phyloP scores from a whole-genome alignment of 805 yeast species.

The Metschnikowia proteae region DNA sequence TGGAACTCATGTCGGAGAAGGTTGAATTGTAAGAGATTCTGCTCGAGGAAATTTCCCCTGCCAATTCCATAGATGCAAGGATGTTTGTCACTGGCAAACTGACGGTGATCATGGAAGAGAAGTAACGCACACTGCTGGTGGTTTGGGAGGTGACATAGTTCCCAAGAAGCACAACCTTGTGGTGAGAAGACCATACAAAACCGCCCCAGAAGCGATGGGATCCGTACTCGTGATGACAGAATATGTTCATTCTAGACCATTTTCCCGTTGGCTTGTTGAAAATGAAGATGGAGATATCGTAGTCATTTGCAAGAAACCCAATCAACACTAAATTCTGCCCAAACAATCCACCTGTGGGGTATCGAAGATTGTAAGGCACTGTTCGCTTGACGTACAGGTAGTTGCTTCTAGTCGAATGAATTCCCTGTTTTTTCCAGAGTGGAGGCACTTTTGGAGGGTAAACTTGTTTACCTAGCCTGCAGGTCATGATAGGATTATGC shows the following conservation, averaged over 20 bases:
- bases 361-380: conserved; percentile 46
- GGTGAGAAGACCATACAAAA: conserved; percentile 75
- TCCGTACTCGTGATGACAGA: conserved; percentile 48
- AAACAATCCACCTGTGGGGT: conserved; percentile 60
- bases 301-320: conserved; percentile 52
- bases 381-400: conserved; percentile 16
- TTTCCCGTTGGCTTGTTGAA: conserved; percentile 52
- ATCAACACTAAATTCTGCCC: conserved; percentile 62
- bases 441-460: conserved; percentile 31
- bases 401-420: conserved; percentile 1
- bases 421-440: conserved; percentile 23
- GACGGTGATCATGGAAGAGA: conserved; percentile 46
- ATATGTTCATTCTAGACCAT: conserved; percentile 61
- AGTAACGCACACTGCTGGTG: conserved; percentile 46
- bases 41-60: conserved; percentile 17
- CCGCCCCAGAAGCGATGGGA: conserved; percentile 65
- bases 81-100: conserved; percentile 55
- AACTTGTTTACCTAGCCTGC: conserved; percentile 32
- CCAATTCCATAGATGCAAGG: conserved; percentile 41
- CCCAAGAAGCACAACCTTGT: conserved; percentile 63
- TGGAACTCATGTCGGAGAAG: conserved; percentile 9
- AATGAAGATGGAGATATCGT: conserved; percentile 45
- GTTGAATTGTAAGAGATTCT: conserved; percentile 13
- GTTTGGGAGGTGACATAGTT: conserved; percentile 42
- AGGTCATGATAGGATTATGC: conserved; percentile 33